These are phyloP conservation scores for Rhodamnia argentea DNA, from an alignment of 345 rosid species.

Conservation along the genomic window DNA sequence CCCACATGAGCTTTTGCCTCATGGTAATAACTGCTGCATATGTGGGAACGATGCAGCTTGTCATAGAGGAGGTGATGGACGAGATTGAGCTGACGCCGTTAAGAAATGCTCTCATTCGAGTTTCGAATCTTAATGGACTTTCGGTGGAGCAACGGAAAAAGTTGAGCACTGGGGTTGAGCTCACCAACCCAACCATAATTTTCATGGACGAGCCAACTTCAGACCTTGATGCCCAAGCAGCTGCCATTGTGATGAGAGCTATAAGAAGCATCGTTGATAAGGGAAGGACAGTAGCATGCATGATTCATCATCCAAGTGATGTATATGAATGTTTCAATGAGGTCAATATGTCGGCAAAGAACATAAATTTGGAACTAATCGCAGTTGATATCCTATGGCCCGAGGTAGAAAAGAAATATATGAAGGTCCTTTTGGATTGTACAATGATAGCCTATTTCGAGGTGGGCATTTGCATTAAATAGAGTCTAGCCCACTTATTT, in stretches of 20 bases:
- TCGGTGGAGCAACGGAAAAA: conserved; percentile 14
- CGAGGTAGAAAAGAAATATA: not conserved
- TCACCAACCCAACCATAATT: conserved; percentile 11
- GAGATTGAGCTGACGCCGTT: conserved; percentile 6
- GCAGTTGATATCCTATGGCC: not conserved
- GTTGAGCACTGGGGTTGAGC: conserved; percentile 13
- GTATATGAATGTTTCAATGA: too few relatives aligned
- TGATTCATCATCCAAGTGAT: not conserved
- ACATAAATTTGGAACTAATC: too few relatives aligned
- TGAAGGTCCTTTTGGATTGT: not conserved
- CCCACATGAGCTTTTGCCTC: not conserved
- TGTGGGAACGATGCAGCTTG: not conserved
- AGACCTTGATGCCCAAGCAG: conserved; percentile 15
- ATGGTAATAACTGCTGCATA: not conserved
- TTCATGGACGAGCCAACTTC: conserved; percentile 23
- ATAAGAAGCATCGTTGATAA: not conserved
- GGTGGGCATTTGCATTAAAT: not conserved
- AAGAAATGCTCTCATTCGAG: conserved; percentile 9
- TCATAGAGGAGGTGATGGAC: conserved; percentile 7
- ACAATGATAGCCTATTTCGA: not conserved
- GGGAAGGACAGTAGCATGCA: conserved; percentile 4
- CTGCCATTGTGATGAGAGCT: conserved; percentile 15
- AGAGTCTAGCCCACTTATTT: not conserved
- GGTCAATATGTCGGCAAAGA: too few relatives aligned
- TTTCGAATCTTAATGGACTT: conserved; percentile 4